These are phyloP conservation scores for Saccharomyces hybrid DNA, from an alignment of 1,139 yeast species.

Conservation along the genomic window DNA sequence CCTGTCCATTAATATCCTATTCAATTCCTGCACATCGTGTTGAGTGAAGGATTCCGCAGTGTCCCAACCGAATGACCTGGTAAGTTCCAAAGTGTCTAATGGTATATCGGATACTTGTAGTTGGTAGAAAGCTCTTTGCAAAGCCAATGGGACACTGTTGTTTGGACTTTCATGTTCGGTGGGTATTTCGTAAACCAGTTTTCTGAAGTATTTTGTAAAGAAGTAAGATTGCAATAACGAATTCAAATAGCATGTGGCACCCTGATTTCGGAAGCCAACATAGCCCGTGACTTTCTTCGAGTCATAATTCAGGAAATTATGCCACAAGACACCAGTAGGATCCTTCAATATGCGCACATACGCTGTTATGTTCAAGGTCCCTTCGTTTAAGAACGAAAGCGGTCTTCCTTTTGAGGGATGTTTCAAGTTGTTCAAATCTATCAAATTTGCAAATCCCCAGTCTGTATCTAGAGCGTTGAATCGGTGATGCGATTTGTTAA, in stretches of 20 bases:
- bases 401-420: slow-evolving; percentile 28
- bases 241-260: slow-evolving; percentile 95
- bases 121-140: slow-evolving; percentile 80
- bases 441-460: slow-evolving; percentile 90
- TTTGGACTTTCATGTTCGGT: slow-evolving; percentile 51
- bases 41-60: slow-evolving; percentile 92
- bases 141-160: slow-evolving; percentile 66
- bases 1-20: slow-evolving; percentile 91
- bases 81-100: slow-evolving; percentile 77
- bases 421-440: slow-evolving; percentile 49
- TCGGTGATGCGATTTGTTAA: slow-evolving; percentile 73
- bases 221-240: slow-evolving; percentile 85
- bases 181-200: slow-evolving; percentile 84
- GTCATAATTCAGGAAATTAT: slow-evolving; percentile 75
- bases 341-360: slow-evolving; percentile 75
- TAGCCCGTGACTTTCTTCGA: slow-evolving; percentile 82
- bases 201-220: slow-evolving; percentile 75
- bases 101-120: slow-evolving; percentile 67
- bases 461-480: slow-evolving; percentile 72
- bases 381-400: slow-evolving; percentile 44
- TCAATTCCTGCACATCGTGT: slow-evolving; percentile 95
- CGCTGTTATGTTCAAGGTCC: slow-evolving; percentile 62
- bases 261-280: slow-evolving; percentile 92
- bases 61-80: slow-evolving; percentile 96
- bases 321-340: slow-evolving; percentile 93